Conservation (phyloP, 2,329 filamentous ascomycete genomes). For the Exophiala sp. region DNA sequence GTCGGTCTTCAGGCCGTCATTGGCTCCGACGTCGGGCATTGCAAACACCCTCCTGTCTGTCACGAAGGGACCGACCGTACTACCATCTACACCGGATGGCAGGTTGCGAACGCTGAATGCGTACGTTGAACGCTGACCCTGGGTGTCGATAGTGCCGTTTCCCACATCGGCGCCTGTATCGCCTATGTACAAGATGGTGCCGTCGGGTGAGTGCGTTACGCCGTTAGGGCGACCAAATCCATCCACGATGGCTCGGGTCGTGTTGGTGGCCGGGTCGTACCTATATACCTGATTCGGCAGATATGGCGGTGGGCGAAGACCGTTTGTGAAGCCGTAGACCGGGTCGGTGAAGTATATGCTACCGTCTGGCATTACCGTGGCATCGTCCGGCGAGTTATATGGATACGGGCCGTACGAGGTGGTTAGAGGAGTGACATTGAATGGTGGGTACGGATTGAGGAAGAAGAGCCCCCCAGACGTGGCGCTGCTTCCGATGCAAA, state of each 20-base stretch:
- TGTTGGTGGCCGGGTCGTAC: slow-evolving; percentile 33
- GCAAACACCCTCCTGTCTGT: slow-evolving; percentile 52
- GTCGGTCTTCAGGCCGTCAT: slow-evolving; percentile 49
- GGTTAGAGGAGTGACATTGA: slow-evolving; percentile 3
- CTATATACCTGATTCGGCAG: slow-evolving; percentile 39
- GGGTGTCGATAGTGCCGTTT: slow-evolving; percentile 1
- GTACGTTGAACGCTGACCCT: slow-evolving; percentile 18
- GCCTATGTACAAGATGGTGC: slow-evolving; percentile 38
- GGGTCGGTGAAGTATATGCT: slow-evolving; percentile 42
- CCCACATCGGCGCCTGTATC: slow-evolving; percentile 34
- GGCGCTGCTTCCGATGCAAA: neutral
- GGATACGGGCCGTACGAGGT: slow-evolving; percentile 12
- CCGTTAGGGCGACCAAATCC: slow-evolving; percentile 41
- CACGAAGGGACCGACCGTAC: slow-evolving; percentile 39
- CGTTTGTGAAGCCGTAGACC: slow-evolving; percentile 37
- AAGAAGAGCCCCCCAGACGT: slow-evolving; percentile 5
- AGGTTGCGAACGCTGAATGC: slow-evolving; percentile 40
- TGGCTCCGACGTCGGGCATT: slow-evolving; percentile 45
- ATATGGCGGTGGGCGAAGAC: slow-evolving; percentile 32
- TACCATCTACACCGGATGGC: slow-evolving; percentile 11
- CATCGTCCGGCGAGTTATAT: slow-evolving; percentile 40
- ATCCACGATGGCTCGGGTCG: slow-evolving; percentile 36
- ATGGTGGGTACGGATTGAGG: slow-evolving; percentile 8
- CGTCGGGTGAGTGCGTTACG: slow-evolving; percentile 39
- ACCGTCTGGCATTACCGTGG: slow-evolving; percentile 36